Conservation (phyloP, 768 basidiomycete genomes). For the Leccinum variicolor region DNA sequence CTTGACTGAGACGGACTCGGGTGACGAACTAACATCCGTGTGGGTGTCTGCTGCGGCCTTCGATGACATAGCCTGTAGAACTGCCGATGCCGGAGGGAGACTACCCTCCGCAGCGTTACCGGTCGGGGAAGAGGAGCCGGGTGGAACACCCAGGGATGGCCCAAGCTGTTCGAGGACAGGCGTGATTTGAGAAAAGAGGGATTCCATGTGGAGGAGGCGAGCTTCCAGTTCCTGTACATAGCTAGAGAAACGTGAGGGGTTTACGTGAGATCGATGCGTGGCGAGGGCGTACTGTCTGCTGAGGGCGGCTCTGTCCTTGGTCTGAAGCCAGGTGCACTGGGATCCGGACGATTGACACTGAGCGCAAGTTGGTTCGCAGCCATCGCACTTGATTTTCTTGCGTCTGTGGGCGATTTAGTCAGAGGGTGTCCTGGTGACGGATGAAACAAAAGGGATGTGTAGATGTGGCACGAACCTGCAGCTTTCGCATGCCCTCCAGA, state of each 20-base stretch:
- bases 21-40: constrained; percentile 32
- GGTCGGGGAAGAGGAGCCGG: constrained; percentile 28
- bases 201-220: constrained; percentile 83
- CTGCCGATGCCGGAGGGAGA: constrained; percentile 26
- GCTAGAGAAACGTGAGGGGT: constrained; percentile 38
- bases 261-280: constrained; percentile 1
- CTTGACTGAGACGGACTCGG: constrained; percentile 33
- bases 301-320: constrained; percentile 85
- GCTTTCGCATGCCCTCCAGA: constrained; percentile 89
- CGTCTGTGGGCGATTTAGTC: constrained; percentile 45
- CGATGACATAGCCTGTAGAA: constrained; percentile 36
- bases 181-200: constrained; percentile 77
- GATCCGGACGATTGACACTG: constrained; percentile 74
- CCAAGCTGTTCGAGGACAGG: constrained; percentile 75
- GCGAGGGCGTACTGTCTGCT: constrained; percentile 73
- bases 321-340: constrained; percentile 86
- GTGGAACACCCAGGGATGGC: constrained; percentile 45
- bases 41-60: constrained; percentile 35
- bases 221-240: constrained; percentile 93
- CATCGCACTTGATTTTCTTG: constrained; percentile 94
- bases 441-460: constrained; percentile 3
- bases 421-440: constrained; percentile 13
- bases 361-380: constrained; percentile 80
- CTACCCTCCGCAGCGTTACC: constrained; percentile 10
- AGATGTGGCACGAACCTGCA: constrained; percentile 59